Percentiles rank a stretch among this genome's conserved stretches.
Evolutionary conservation across 257 asterid genomes (phyloP).

Genomic region (Nicotiana knightiana): DNA sequence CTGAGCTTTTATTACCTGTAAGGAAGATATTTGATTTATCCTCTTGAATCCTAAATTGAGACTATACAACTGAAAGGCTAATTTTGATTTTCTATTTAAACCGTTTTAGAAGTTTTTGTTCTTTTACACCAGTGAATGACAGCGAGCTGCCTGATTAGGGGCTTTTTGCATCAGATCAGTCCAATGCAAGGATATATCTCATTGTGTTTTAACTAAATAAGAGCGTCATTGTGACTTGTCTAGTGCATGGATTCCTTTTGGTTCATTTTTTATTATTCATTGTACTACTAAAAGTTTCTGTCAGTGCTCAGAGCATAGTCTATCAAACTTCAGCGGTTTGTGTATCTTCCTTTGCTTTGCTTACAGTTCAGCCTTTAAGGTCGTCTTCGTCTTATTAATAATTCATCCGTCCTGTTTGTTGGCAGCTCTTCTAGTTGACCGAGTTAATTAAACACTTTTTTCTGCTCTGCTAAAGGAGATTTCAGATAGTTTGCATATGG

Average conservation of each 20-base stretch:
- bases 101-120: background rate
- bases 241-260: background rate
- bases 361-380: background rate
- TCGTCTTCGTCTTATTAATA: background rate
- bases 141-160: background rate
- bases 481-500: background rate
- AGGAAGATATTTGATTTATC: background rate
- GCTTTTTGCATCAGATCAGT: background rate
- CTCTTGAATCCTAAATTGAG: background rate
- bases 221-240: background rate
- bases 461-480: background rate
- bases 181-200: background rate
- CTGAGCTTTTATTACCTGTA: background rate
- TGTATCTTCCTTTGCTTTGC: background rate
- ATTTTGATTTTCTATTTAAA: background rate
- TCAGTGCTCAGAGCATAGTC: background rate
- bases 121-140: background rate
- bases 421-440: background rate
- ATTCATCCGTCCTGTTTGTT: background rate
- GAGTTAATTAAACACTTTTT: background rate
- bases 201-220: background rate
- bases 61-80: background rate
- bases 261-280: background rate
- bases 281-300: background rate
- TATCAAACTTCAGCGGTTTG: background rate